These are phyloP conservation scores for Suhomyces bolitotheri DNA, from an alignment of 1,139 yeast genomes.

Conservation along the genomic window DNA sequence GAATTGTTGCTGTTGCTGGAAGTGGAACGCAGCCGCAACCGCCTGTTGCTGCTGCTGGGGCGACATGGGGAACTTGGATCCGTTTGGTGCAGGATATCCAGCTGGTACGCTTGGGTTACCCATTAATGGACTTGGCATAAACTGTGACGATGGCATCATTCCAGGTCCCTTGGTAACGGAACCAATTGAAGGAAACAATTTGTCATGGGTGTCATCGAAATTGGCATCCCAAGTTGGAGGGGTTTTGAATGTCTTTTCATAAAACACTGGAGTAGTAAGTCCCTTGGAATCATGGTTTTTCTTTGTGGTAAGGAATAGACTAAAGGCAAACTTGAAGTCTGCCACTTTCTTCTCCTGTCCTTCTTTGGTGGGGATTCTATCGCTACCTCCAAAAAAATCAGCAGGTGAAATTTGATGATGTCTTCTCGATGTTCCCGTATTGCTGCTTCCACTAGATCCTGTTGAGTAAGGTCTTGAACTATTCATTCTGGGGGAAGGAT, in stretches of 20 bases:
- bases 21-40: slow-evolving; percentile 34
- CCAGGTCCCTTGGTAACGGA: slow-evolving; percentile 18
- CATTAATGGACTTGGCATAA: slow-evolving; percentile 38
- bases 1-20: slow-evolving; percentile 35
- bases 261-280: slow-evolving; percentile 24
- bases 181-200: slow-evolving; percentile 38
- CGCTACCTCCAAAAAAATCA: slow-evolving; percentile 51
- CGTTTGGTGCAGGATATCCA: slow-evolving; percentile 18
- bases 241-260: slow-evolving; percentile 67
- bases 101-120: slow-evolving; percentile 23
- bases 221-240: slow-evolving; percentile 81
- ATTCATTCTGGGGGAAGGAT: slow-evolving; percentile 38
- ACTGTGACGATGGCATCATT: slow-evolving; percentile 28
- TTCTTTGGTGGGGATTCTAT: slow-evolving; percentile 49
- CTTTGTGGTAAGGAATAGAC: slow-evolving; percentile 51
- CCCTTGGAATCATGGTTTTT: slow-evolving; percentile 35
- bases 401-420: slow-evolving; percentile 45
- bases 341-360: slow-evolving; percentile 37
- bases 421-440: slow-evolving; percentile 27
- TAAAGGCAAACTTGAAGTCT: slow-evolving; percentile 52
- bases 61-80: slow-evolving; percentile 21
- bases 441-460: slow-evolving; percentile 20
- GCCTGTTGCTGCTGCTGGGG: slow-evolving; percentile 24
- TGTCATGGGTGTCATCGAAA: slow-evolving; percentile 53
- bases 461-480: slow-evolving; percentile 32